A percentile compares a stretch with the other conserved stretches of the same genome.
Conservation (phyloP, 495 filamentous ascomycete genomes). For the Penicillium daleae region DNA sequence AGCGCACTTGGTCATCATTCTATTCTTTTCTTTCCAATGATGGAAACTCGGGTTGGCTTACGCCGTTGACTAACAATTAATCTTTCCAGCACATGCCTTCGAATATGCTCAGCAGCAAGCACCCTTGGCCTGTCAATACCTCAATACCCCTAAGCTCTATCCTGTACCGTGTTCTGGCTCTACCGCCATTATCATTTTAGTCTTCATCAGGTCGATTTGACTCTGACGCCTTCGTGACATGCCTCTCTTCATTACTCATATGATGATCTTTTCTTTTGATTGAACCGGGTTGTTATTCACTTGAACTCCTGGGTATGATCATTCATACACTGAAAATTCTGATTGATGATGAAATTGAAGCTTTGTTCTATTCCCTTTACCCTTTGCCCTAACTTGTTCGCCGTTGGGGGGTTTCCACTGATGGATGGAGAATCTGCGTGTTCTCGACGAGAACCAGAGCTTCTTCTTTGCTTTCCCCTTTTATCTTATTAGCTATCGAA, state of each 20-base stretch:
- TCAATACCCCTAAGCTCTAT: background rate
- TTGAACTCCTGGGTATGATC: conserved; percentile 44
- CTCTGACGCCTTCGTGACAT: no score
- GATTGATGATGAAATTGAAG: conserved; percentile 36
- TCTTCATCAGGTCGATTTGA: no score
- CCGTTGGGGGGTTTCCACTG: background rate
- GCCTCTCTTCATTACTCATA: conserved; percentile 24
- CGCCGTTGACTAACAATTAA: no score
- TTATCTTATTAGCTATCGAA: background rate
- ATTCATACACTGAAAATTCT: conserved; percentile 56
- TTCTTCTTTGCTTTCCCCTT: background rate
- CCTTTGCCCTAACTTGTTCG: background rate
- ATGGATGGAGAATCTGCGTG: no score
- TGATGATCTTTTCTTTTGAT: conserved; percentile 47
- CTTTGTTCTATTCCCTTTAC: background rate
- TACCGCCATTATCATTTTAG: no score
- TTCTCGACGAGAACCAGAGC: background rate
- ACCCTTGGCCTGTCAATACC: no score
- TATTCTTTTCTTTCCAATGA: background rate
- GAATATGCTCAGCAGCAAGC: background rate
- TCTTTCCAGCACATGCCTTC: no score
- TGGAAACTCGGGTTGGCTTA: background rate
- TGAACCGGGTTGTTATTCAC: conserved; percentile 40
- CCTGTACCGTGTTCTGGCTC: no score
- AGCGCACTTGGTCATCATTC: background rate